Base-by-base conservation (phyloP, 169 alveolate species). In the Babesia ovis region DNA sequence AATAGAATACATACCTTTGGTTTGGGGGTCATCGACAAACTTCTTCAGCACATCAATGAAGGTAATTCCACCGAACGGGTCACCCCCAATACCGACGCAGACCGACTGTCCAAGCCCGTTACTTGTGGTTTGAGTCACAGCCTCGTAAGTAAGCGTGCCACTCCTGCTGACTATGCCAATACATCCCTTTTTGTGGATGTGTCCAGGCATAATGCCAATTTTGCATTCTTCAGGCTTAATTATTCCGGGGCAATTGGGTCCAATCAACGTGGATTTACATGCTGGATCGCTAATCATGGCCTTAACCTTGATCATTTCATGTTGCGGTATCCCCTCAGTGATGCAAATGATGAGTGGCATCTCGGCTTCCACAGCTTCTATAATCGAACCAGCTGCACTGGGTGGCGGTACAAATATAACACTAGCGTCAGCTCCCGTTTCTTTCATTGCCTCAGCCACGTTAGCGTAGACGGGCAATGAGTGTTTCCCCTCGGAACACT, bases 231-330 rank as follows among this genome's bases (percentile, higher is more conserved):
- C 97, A 4, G 99, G 99, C 86, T 96, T 96, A 90, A 97, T 97
- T 68, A 97, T 94, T 23, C 99, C 99, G 42, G 99, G 99, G 85
- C 99, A 97, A 90, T 97, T 97, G n/a, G 99, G 99, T 25, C 99
- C 98, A 31, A 97, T 97, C 34, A 95, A 91, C 22, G 94, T 89
- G 9, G 96, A 90, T 58, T 94, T 95, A 68, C 69, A 83, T 67
- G 91, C 91, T 54, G 77, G 86, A 39, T 77, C 86, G 89, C 83
- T 92, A 34, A 91, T 76, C 56, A 91, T 68, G 34, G 85, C 77
- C 56, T 93, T 93, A 23, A 97, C 99, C 85, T 93, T 93, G 57
- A 96, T 92, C 99, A 97, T 97, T 82, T 97, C 99, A 72, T 94
- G 98, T 69, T 91, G 95, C 25, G 99, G 98, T 80, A 97, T 95